Evolutionary conservation across 2,329 filamentous ascomycete species (phyloP), one percentile per base, ranked within the genome.

Genomic region (Penicillium oxalicum): DNA sequence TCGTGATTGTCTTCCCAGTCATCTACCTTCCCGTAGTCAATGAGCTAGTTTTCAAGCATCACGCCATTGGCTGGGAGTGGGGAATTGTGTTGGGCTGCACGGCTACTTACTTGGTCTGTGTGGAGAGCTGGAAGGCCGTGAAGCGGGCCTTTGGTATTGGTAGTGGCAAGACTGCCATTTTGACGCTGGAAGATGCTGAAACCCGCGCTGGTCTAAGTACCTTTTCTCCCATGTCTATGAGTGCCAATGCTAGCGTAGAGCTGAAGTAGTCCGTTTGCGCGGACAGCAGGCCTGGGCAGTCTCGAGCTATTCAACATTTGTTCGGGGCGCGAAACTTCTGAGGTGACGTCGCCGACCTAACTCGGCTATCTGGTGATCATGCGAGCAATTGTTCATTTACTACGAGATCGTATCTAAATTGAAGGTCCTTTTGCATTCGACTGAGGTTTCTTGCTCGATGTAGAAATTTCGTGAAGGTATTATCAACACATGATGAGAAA

Each of bases 1-100:
- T 76, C 45, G 54, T 81, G 9, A 72, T 76, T 13, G 70, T 80
- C 0, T 79, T 83, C 49, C 80, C 80, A 0, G 76, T 78, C 1
- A 70, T 83, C 2, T 88, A 88, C 57, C 83, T 87, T 33, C 84
- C 85, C 0, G 79, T 77, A 9, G 72, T 87, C 45, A 86, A 85
- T 62, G 72, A 73, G 1, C 63, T 73, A 1, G 82, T 87, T 0
- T 86, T 87, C 65, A 79, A 84, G 58, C 84, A 87, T 53, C 74
- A 72, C 8, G 77, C 76, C 0, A 86, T 87, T 41, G 75, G 67
- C 4, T 84, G 81, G 82, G 83, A 87, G 61, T 88, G 83, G 84
- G 80, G 72, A 0, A 73, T 87, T n/a, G 79, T 84, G 0, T 77
- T 86, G 47, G 69, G 82, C 28, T 77, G 75, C 11, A 72, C 79